phyloP scores from a whole-genome alignment of 257 asterid genomes.

The Coffea canephora region DNA sequence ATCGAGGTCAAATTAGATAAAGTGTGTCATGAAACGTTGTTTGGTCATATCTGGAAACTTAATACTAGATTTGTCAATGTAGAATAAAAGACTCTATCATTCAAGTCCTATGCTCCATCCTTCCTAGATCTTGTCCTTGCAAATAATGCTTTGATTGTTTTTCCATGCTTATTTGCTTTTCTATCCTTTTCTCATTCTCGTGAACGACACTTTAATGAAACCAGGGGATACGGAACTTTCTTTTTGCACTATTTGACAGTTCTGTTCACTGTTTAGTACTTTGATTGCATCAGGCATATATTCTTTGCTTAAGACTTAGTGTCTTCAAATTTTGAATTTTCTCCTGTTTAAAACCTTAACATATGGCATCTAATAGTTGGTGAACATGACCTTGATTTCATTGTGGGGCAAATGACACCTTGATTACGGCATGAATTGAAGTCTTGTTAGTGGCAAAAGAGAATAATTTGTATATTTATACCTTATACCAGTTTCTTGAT shows the following conservation, averaged over 20 bases:
- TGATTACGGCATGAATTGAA: background rate
- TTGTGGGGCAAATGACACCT: background rate
- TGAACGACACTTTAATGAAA: background rate
- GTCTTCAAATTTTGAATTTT: background rate
- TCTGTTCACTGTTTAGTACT: background rate
- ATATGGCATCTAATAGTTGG: background rate
- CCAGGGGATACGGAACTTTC: background rate
- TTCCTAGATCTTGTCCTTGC: slow-evolving; percentile 1
- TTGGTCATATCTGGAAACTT: background rate
- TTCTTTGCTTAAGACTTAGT: background rate
- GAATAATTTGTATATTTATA: no score
- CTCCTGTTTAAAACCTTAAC: background rate
- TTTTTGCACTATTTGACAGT: background rate
- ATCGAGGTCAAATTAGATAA: background rate
- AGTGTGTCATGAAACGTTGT: background rate
- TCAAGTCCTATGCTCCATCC: background rate
- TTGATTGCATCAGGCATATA: background rate
- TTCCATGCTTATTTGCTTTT: background rate
- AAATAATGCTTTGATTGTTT: slow-evolving; percentile 1
- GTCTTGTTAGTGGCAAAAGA: no score
- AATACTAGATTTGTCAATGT: background rate
- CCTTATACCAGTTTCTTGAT: slow-evolving; percentile 10
- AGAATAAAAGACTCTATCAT: background rate
- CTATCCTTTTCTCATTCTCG: slow-evolving; percentile 4
- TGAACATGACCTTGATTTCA: background rate